A percentile compares a stretch with the other conserved stretches of the same genome.
These are phyloP conservation scores for Trametes sanguinea DNA, from an alignment of 768 basidiomycete species.

Conservation along the genomic window DNA sequence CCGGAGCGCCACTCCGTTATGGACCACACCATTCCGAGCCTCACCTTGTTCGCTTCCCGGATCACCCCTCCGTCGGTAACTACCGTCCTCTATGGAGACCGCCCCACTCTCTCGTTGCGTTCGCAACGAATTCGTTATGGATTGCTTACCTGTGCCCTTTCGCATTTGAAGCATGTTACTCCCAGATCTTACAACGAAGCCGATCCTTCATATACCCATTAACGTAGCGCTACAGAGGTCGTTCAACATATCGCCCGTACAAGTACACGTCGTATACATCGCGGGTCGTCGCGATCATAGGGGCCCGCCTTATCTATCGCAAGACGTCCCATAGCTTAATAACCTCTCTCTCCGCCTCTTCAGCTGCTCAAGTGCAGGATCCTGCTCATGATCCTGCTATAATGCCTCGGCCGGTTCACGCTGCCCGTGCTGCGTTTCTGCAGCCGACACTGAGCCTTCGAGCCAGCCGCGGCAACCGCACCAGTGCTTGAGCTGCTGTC, in stretches of 20 bases:
- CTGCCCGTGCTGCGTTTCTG: conserved; percentile 4
- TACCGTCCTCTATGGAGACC: not conserved
- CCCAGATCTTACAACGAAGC: too few relatives aligned
- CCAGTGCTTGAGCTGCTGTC: not conserved
- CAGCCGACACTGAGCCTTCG: conserved; percentile 21
- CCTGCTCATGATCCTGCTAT: conserved; percentile 24
- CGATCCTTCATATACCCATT: not conserved
- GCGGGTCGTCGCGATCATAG: conserved; percentile 15
- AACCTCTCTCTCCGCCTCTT: not conserved
- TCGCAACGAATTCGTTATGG: too few relatives aligned
- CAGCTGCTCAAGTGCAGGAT: conserved; percentile 18
- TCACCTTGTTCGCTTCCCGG: conserved; percentile 3
- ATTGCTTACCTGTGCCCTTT: too few relatives aligned
- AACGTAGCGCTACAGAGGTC: conserved; percentile 16
- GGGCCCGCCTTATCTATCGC: not conserved
- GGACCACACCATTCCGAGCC: conserved; percentile 8
- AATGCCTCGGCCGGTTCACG: conserved; percentile 17
- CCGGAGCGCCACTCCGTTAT: conserved; percentile 12
- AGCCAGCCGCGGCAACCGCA: not conserved
- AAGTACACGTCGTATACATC: conserved; percentile 3
- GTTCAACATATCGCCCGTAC: conserved; percentile 1
- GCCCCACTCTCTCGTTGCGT: too few relatives aligned
- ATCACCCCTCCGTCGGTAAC: not conserved
- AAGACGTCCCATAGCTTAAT: not conserved
- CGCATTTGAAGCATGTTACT: too few relatives aligned